Conservation (phyloP, 2,329 filamentous ascomycete species). For the Ceratocystis huliohia region DNA sequence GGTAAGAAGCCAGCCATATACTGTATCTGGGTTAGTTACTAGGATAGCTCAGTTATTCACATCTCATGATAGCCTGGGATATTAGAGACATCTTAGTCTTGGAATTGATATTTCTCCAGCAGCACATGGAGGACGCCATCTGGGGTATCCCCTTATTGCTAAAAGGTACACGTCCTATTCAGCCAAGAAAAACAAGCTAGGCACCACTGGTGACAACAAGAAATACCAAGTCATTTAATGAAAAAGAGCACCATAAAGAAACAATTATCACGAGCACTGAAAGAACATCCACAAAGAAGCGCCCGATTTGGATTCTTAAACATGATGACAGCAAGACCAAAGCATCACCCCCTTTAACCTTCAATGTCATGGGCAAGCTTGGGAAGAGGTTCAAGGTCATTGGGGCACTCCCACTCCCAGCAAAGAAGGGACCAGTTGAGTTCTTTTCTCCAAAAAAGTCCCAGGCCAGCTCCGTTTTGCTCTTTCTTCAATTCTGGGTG, state of each 20-base stretch:
- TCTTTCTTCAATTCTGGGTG: constrained; percentile 29
- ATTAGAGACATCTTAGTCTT: background rate
- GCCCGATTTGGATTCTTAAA: background rate
- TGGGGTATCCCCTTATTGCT: background rate
- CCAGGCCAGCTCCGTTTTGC: constrained; percentile 47
- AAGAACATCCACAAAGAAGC: background rate
- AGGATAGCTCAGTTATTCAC: background rate
- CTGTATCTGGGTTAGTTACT: too few relatives aligned
- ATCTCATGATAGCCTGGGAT: background rate
- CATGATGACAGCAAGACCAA: background rate
- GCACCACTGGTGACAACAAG: background rate
- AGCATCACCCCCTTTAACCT: constrained; percentile 22
- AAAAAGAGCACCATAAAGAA: background rate
- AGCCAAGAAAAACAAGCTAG: background rate
- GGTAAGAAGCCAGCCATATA: too few relatives aligned
- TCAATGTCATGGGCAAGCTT: constrained; percentile 17
- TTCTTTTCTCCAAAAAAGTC: constrained; percentile 60
- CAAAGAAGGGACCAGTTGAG: constrained; percentile 76
- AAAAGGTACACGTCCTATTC: background rate
- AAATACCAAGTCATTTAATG: background rate
- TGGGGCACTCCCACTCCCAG: constrained; percentile 57
- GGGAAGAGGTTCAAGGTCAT: constrained; percentile 28
- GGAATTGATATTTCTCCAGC: background rate
- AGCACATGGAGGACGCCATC: background rate
- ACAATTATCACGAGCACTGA: too few relatives aligned